Percentiles rank a stretch among this genome's conserved stretches.
phyloP scores from a whole-genome alignment of 2,329 filamentous ascomycete genomes.

The Hortaea werneckii region DNA sequence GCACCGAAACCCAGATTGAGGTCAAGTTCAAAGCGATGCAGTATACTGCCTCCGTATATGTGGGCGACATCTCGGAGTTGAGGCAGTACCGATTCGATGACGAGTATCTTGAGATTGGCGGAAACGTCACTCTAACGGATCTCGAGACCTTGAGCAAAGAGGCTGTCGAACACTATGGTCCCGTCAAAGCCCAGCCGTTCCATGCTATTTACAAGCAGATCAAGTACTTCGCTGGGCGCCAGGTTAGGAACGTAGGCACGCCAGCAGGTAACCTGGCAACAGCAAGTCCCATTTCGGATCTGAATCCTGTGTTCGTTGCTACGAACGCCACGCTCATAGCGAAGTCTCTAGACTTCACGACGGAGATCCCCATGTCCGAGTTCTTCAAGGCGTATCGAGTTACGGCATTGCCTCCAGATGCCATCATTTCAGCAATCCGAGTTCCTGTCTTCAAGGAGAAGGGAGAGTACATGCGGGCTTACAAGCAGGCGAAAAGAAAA shows the following conservation, averaged over 20 bases:
- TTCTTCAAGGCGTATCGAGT: slow-evolving; percentile 90
- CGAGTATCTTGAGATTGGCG: slow-evolving; percentile 80
- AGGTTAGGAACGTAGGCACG: slow-evolving; percentile 96
- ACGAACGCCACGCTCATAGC: slow-evolving; percentile 73
- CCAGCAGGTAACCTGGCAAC: slow-evolving; percentile 91
- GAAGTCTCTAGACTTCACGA: slow-evolving; percentile 62
- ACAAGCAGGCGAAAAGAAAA: slow-evolving; percentile 94
- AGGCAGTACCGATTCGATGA: slow-evolving; percentile 71
- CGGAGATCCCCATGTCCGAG: slow-evolving; percentile 77
- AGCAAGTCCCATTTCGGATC: slow-evolving; percentile 88
- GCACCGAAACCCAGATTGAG: slow-evolving; percentile 95
- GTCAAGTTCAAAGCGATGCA: slow-evolving; percentile 94
- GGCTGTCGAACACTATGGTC: slow-evolving; percentile 70
- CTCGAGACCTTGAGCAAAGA: slow-evolving; percentile 74
- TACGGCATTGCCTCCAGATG: slow-evolving; percentile 71
- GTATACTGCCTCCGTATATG: slow-evolving; percentile 81
- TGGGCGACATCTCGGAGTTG: slow-evolving; percentile 86
- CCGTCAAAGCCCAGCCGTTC: slow-evolving; percentile 64
- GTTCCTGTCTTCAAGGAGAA: slow-evolving; percentile 67
- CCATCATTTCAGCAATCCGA: slow-evolving; percentile 76
- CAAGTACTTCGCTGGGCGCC: slow-evolving; percentile 85
- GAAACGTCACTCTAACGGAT: slow-evolving; percentile 86
- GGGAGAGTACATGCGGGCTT: slow-evolving; percentile 76
- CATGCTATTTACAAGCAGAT: slow-evolving; percentile 88
- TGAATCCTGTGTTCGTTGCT: slow-evolving; percentile 89